Evolutionary conservation across 495 filamentous ascomycete genomes (phyloP).

Genomic region (Penicilliopsis zonata): DNA sequence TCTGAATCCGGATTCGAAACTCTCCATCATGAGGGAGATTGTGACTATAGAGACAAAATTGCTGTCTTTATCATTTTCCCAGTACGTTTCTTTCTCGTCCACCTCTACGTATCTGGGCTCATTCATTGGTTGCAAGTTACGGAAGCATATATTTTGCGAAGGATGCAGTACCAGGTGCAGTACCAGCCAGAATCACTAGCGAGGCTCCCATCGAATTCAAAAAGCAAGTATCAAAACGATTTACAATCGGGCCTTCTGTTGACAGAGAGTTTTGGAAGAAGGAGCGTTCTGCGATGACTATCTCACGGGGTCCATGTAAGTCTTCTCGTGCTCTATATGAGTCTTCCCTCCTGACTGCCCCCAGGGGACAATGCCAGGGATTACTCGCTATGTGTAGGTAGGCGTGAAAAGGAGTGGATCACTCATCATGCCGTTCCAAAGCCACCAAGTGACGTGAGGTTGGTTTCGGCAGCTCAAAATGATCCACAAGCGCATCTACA

Average conservation of each 20-base stretch:
- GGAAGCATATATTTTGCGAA: conserved; percentile 16
- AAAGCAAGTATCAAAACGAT: conserved; percentile 6
- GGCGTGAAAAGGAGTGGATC: conserved; percentile 15
- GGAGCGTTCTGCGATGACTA: conserved; percentile 10
- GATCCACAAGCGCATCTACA: conserved; percentile 9
- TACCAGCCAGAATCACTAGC: conserved; percentile 3
- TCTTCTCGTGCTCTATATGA: conserved; percentile 1
- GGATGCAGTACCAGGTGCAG: conserved; percentile 3
- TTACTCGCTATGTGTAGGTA: conserved; percentile 10
- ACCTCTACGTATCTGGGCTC: background rate
- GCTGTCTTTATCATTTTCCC: conserved; percentile 11
- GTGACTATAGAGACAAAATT: conserved; percentile 15
- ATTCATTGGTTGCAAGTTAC: conserved; percentile 8
- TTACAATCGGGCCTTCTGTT: conserved; percentile 20
- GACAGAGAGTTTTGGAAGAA: conserved; percentile 16
- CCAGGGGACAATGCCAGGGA: conserved; percentile 12
- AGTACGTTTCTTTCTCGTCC: conserved; percentile 4
- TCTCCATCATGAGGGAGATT: conserved; percentile 17
- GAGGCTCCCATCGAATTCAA: conserved; percentile 7
- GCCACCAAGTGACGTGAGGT: conserved; percentile 5
- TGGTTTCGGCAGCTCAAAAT: conserved; percentile 10
- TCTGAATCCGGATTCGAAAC: conserved; percentile 12
- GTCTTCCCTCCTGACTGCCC: conserved; percentile 2
- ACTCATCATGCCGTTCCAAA: conserved; percentile 11
- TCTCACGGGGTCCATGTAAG: conserved; percentile 22